phyloP scores from a whole-genome alignment of 495 filamentous ascomycete species.

The Bryoglossum gracile region DNA sequence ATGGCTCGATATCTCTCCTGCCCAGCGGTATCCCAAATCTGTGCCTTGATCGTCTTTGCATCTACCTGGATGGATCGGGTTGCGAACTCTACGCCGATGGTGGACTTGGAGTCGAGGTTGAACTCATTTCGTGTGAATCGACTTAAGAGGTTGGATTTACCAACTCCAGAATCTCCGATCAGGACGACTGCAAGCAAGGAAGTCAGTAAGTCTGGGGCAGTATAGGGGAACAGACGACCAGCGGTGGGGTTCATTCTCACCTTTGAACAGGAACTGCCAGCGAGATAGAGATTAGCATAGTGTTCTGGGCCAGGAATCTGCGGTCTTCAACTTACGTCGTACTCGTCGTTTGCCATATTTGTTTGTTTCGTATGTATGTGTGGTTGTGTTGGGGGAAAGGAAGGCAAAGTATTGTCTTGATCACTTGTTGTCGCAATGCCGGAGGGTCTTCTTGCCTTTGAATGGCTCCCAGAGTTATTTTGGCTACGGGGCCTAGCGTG shows the following conservation, averaged over 20 bases:
- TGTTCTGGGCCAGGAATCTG: not conserved
- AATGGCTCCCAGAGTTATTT: no score
- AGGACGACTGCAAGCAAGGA: conserved; percentile 65
- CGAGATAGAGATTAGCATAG: conserved; percentile 14
- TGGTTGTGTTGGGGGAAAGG: conserved; percentile 15
- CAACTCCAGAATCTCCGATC: conserved; percentile 97
- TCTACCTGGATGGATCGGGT: conserved; percentile 99
- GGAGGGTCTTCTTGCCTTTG: conserved; percentile 18
- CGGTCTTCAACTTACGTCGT: conserved; percentile 75
- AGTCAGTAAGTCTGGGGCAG: conserved; percentile 14
- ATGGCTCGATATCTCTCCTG: conserved; percentile 99
- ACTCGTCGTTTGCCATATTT: conserved; percentile 99
- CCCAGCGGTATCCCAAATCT: conserved; percentile 99
- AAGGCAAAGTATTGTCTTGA: conserved; percentile 15
- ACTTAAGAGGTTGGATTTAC: conserved; percentile 99
- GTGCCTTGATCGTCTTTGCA: conserved; percentile 99
- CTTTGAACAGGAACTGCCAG: conserved; percentile 97
- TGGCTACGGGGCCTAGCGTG: no score
- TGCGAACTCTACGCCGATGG: conserved; percentile 98
- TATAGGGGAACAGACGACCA: conserved; percentile 21
- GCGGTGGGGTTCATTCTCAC: conserved; percentile 40
- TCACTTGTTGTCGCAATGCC: conserved; percentile 24
- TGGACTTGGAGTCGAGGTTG: conserved; percentile 99
- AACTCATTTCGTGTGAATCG: conserved; percentile 99
- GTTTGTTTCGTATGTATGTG: conserved; percentile 21